phyloP scores from a whole-genome alignment of 179 eudicot genomes.

The Spinacia oleracea region DNA sequence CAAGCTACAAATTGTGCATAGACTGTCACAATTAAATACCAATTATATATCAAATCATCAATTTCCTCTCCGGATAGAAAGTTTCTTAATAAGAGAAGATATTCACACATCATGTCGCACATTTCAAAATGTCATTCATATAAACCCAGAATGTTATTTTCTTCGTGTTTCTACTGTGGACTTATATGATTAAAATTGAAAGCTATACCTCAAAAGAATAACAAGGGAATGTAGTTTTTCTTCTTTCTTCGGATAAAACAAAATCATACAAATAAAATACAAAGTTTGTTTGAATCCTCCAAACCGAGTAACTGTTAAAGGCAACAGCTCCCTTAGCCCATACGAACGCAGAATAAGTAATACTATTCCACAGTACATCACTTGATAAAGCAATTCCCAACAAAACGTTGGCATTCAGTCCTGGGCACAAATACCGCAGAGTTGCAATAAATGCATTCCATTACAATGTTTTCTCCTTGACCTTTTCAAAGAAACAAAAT shows the following conservation, averaged over 20 bases:
- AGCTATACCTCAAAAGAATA: neutral
- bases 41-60: neutral
- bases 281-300: neutral
- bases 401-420: neutral
- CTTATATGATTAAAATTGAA: neutral
- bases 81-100: neutral
- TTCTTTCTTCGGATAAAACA: neutral
- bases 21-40: neutral
- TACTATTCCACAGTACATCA: too few species aligned
- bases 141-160: neutral
- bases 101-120: neutral
- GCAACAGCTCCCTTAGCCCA: too few species aligned
- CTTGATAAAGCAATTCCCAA: neutral
- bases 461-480: neutral
- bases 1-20: neutral
- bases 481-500: neutral
- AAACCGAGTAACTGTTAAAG: too few species aligned
- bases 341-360: too few species aligned
- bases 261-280: neutral
- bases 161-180: neutral
- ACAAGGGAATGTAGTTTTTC: neutral
- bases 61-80: neutral
- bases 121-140: neutral
- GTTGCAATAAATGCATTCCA: neutral
- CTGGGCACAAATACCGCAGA: neutral